These are phyloP conservation scores for Aspergillus novofumigatus DNA, from an alignment of 2,329 filamentous ascomycete genomes.

Conservation along the genomic window DNA sequence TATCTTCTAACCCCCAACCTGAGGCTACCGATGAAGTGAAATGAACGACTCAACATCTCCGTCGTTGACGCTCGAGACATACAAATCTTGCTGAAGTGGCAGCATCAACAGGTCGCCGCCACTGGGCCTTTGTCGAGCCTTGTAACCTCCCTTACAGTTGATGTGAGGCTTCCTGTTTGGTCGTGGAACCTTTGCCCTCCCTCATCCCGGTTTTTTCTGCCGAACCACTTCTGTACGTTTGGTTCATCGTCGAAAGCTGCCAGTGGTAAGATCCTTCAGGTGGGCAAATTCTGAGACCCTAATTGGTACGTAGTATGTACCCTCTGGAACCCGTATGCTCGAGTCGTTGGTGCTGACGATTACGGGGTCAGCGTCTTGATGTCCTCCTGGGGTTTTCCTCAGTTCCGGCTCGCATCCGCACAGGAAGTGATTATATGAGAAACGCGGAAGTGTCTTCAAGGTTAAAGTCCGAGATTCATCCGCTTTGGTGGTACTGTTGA, in stretches of 20 bases:
- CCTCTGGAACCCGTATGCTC: background rate
- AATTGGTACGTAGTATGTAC: background rate
- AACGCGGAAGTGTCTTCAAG: background rate
- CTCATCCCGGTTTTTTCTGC: background rate
- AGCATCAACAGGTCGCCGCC: slow-evolving; percentile 1
- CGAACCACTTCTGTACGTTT: background rate
- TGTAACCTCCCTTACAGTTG: slow-evolving; percentile 4
- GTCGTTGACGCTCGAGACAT: slow-evolving; percentile 3
- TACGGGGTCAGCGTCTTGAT: background rate
- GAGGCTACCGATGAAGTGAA: slow-evolving; percentile 47
- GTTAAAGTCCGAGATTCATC: background rate
- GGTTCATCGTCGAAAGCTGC: background rate
- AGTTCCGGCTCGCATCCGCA: background rate
- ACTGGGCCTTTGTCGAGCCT: slow-evolving; percentile 4
- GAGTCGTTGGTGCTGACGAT: background rate
- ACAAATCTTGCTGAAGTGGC: slow-evolving; percentile 3
- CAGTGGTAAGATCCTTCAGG: background rate
- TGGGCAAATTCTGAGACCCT: background rate
- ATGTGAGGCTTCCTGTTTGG: background rate
- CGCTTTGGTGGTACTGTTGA: background rate
- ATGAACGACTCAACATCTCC: slow-evolving; percentile 29
- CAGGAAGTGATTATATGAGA: background rate
- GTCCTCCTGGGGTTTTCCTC: background rate
- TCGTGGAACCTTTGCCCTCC: background rate
- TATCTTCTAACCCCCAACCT: slow-evolving; percentile 36